These are phyloP conservation scores for Fusarium drepaniforme DNA, from an alignment of 2,329 filamentous ascomycete genomes.

Conservation along the genomic window DNA sequence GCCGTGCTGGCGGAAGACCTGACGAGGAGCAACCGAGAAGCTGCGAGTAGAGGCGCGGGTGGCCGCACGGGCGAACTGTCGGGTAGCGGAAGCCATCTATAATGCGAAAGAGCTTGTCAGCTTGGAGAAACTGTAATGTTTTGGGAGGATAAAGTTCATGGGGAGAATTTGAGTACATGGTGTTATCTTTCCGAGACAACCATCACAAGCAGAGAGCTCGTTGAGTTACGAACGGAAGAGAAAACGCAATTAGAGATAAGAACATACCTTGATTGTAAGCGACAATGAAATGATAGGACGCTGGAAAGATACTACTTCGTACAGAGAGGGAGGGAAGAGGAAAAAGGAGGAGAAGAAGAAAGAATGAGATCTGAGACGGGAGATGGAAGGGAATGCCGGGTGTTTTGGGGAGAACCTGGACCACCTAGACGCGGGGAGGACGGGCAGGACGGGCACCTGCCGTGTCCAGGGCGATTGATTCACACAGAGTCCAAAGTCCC, in stretches of 20 bases:
- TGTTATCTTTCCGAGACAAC: not conserved
- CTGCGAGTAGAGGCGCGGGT: constrained; percentile 69
- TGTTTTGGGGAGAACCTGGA: constrained; percentile 26
- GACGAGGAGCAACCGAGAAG: constrained; percentile 70
- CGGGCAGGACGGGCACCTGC: constrained; percentile 25
- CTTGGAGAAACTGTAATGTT: not conserved
- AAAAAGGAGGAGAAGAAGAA: constrained; percentile 13
- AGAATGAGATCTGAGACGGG: constrained; percentile 9
- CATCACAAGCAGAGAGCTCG: constrained; percentile 3
- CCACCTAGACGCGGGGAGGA: constrained; percentile 8
- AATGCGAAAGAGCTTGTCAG: constrained; percentile 18
- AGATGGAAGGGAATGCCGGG: constrained; percentile 34
- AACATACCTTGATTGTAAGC: constrained; percentile 36
- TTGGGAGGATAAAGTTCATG: not conserved
- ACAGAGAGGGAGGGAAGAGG: constrained; percentile 14
- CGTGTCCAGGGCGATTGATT: constrained; percentile 34
- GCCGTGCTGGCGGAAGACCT: constrained; percentile 79
- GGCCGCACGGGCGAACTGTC: constrained; percentile 68
- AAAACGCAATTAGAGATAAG: not conserved
- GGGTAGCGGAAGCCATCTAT: constrained; percentile 59
- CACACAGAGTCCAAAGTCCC: constrained; percentile 2
- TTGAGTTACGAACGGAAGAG: not conserved
- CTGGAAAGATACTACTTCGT: constrained; percentile 18
- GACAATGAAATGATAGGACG: constrained; percentile 16
- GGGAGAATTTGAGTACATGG: not conserved